Evolutionary conservation across 495 filamentous ascomycete genomes (phyloP).

Genomic region (Collariella sp.): DNA sequence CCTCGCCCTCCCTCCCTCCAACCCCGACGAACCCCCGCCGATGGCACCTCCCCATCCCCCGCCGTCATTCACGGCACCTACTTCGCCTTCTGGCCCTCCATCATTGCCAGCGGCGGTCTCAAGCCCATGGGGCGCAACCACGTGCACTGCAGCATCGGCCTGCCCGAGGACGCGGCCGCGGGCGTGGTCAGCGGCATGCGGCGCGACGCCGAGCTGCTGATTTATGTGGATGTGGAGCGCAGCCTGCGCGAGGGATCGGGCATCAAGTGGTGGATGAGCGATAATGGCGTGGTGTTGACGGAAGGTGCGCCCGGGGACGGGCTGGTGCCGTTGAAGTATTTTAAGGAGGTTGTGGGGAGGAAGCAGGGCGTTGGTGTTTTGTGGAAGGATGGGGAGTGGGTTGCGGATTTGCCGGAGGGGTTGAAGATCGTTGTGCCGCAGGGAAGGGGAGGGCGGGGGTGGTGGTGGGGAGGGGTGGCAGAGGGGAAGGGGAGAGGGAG

Average conservation of each 20-base stretch:
- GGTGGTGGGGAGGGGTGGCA: slow-evolving; percentile 13
- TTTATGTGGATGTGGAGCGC: slow-evolving; percentile 67
- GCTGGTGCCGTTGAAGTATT: slow-evolving; percentile 36
- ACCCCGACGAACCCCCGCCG: slow-evolving; percentile 15
- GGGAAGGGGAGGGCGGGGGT: slow-evolving; percentile 35
- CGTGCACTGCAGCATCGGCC: slow-evolving; percentile 72
- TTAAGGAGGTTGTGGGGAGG: slow-evolving; percentile 49
- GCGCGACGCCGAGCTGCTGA: slow-evolving; percentile 61
- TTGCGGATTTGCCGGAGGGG: slow-evolving; percentile 46
- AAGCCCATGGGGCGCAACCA: slow-evolving; percentile 74
- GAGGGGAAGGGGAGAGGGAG: background rate
- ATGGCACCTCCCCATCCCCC: slow-evolving; percentile 40
- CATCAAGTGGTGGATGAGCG: slow-evolving; percentile 74
- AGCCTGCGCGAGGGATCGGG: slow-evolving; percentile 55
- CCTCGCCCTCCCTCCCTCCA: slow-evolving; percentile 46
- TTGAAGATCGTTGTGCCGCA: slow-evolving; percentile 36
- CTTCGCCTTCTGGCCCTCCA: slow-evolving; percentile 62
- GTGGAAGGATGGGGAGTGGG: slow-evolving; percentile 54
- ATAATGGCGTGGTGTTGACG: slow-evolving; percentile 66
- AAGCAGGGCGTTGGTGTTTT: slow-evolving; percentile 52
- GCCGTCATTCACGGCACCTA: slow-evolving; percentile 81
- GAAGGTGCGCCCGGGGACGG: slow-evolving; percentile 43
- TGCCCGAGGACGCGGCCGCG: slow-evolving; percentile 38
- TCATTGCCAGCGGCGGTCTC: slow-evolving; percentile 64
- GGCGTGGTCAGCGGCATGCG: slow-evolving; percentile 82